Percentiles rank a stretch among this genome's conserved stretches.
Conservation (phyloP, 768 basidiomycete genomes). For the Leccinum subgranulosum region DNA sequence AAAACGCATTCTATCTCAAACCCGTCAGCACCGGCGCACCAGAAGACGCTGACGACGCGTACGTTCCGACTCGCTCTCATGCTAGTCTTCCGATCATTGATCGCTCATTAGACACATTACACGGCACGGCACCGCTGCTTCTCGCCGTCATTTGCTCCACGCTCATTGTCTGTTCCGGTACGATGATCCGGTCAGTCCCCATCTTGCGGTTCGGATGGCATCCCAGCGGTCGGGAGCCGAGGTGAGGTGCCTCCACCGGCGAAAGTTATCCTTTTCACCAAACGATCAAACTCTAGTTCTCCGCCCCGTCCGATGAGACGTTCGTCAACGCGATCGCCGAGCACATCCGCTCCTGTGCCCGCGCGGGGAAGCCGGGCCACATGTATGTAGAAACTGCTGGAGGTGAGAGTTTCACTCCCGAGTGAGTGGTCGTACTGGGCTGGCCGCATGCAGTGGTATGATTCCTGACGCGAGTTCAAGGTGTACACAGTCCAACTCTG, state of each 20-base stretch:
- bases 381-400: constrained; percentile 95
- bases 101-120: constrained; percentile 56
- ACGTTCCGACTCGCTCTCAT: constrained; percentile 17
- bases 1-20: constrained; percentile 70
- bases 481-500: constrained; percentile 87
- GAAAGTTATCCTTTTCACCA: background rate
- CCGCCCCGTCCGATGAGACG: constrained; percentile 57
- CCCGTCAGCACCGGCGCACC: constrained; percentile 87
- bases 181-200: constrained; percentile 89
- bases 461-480: constrained; percentile 38
- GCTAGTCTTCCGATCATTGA: background rate
- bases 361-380: constrained; percentile 36
- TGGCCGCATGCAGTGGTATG: background rate
- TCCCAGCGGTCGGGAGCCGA: constrained; percentile 27
- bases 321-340: constrained; percentile 62
- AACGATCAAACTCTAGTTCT: constrained; percentile 18
- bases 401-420: constrained; percentile 53
- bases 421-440: constrained; percentile 4
- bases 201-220: constrained; percentile 70
- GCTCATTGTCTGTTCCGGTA: constrained; percentile 79
- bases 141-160: constrained; percentile 40
- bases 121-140: constrained; percentile 41
- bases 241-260: constrained; percentile 21
- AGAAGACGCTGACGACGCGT: constrained; percentile 85
- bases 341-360: constrained; percentile 57